phyloP scores from a whole-genome alignment of 345 rosid species.

The Noccaea caerulescens region DNA sequence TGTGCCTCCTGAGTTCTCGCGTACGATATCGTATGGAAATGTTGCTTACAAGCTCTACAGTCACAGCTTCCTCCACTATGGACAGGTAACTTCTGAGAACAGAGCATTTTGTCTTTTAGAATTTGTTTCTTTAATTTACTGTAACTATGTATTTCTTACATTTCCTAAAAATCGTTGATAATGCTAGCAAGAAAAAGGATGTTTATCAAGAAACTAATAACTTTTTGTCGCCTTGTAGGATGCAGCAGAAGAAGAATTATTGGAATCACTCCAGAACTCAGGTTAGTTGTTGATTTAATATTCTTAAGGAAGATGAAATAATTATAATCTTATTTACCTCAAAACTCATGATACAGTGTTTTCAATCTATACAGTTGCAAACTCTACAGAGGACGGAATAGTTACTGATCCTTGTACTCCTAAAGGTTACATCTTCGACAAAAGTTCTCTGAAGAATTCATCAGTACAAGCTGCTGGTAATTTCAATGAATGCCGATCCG shows the following conservation, averaged over 20 bases:
- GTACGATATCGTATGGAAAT: slow-evolving; percentile 61
- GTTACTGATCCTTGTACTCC: slow-evolving; percentile 82
- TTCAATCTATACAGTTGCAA: slow-evolving; percentile 56
- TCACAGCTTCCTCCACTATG: slow-evolving; percentile 90
- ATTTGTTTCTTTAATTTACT: neutral
- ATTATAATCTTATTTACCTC: neutral
- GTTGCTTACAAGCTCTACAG: slow-evolving; percentile 74
- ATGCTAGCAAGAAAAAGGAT: neutral
- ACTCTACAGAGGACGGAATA: slow-evolving; percentile 45
- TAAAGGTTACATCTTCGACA: slow-evolving; percentile 60
- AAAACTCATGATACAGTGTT: slow-evolving; percentile 27
- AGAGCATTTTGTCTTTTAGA: neutral
- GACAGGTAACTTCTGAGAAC: slow-evolving; percentile 60
- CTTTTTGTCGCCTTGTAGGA: slow-evolving; percentile 54
- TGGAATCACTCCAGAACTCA: slow-evolving; percentile 55
- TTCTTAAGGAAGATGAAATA: neutral
- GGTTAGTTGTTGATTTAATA: slow-evolving; percentile 45
- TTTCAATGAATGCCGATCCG: slow-evolving; percentile 84
- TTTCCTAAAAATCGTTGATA: slow-evolving; percentile 8
- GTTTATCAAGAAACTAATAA: slow-evolving; percentile 25
- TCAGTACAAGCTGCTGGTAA: slow-evolving; percentile 64
- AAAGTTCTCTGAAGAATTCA: slow-evolving; percentile 44
- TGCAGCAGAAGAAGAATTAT: slow-evolving; percentile 66
- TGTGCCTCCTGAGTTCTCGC: slow-evolving; percentile 70
- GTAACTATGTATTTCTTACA: neutral